Evolutionary conservation across 1,284 basidiomycete species (phyloP), one percentile per base, ranked within the genome.

Genomic region (Leccinum pachyderme): DNA sequence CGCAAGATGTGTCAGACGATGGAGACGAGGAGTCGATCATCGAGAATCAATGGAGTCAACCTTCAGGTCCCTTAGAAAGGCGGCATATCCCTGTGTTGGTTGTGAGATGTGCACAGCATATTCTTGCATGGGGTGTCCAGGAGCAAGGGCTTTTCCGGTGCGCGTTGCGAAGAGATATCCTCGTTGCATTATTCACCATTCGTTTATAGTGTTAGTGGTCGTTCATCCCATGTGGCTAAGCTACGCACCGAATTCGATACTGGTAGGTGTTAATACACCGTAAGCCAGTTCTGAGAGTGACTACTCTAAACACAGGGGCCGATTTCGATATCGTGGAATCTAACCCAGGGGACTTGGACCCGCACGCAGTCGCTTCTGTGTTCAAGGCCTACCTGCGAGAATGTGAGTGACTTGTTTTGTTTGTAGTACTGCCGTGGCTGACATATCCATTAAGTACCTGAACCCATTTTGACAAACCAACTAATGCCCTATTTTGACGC

Each of bases 351-450:
- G 92, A 95, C 63, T 74, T 96, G 31, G 93, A 96, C 68, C 93
- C 93, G 35, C 93, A 96, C 67, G 91, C 93, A 2, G 93, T 98
- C 13, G 86, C 95, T 32, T 92, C 91, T 37, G 77, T 90, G 44
- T 91, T 91, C 72, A 91, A 91, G 70, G 86, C 87, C 3, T 92
- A 82, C 66, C 75, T 91, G 48, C 87, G 89, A 51, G 89, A 91
- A 78, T 72, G 89, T 90, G 71, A 73, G 86, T 75, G 28, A 24
- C 44, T 59, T 46, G 35, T 43, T 49, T 28, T 9, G 8, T 53
- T 56, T 57, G 46, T 1, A 12, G 13, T 45, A 11, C 15, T 39
- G 5, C 37, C 31, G 46, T 41, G 33, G 49, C 33, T 68, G 51
- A 70, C 28, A 52, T 51, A 45, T 57, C 12, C 29, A 52, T 51